These are phyloP conservation scores for Ceratocystis eucalypticola DNA, from an alignment of 2,329 filamentous ascomycete genomes.

Conservation along the genomic window DNA sequence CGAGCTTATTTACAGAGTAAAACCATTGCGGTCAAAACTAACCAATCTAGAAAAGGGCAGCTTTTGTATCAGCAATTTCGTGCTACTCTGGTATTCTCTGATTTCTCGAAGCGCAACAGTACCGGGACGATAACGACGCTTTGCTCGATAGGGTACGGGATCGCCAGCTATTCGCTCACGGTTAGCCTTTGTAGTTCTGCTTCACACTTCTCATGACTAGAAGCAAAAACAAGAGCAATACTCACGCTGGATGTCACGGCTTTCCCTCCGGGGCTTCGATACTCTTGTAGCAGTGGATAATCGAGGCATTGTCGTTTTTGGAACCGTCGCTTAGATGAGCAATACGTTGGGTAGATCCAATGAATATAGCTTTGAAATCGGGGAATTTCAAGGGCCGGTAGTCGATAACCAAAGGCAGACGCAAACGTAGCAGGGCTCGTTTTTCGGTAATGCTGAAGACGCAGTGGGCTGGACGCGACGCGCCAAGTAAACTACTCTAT, in stretches of 20 bases:
- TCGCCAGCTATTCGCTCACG: conserved; percentile 49
- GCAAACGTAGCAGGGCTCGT: neutral
- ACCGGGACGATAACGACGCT: conserved; percentile 58
- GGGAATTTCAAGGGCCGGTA: neutral
- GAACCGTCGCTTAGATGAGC: neutral
- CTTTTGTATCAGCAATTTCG: conserved; percentile 72
- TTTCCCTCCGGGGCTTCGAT: conserved; percentile 12
- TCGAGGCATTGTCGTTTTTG: conserved; percentile 12
- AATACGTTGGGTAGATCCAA: neutral
- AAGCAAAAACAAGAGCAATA: neutral
- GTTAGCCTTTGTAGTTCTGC: neutral
- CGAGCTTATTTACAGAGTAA: neutral
- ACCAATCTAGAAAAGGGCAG: conserved; percentile 68
- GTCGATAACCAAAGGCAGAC: neutral
- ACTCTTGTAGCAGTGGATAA: conserved; percentile 7
- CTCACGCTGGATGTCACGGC: conserved; percentile 14
- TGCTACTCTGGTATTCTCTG: conserved; percentile 75
- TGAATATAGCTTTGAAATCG: neutral
- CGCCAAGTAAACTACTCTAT: neutral
- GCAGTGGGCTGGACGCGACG: neutral
- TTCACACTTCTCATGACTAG: neutral
- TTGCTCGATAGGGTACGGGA: conserved; percentile 49
- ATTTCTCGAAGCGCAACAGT: conserved; percentile 87
- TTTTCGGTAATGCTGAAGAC: neutral
- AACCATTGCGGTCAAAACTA: conserved; percentile 21